These are phyloP conservation scores for Coleophoma crateriformis DNA, from an alignment of 2,329 filamentous ascomycete genomes.

Conservation along the genomic window DNA sequence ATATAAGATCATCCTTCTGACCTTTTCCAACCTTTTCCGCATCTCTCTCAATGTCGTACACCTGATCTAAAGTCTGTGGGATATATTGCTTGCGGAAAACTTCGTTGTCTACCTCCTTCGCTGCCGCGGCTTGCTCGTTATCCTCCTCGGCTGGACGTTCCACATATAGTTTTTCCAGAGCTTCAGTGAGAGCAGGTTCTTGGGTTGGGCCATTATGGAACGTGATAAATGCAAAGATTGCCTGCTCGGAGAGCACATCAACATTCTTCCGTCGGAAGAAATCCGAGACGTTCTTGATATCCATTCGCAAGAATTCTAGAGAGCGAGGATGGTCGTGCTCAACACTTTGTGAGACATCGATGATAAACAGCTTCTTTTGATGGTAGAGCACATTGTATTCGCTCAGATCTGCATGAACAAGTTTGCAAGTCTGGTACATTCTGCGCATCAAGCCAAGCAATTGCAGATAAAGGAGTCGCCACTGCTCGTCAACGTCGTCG, in stretches of 20 bases:
- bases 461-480: constrained; percentile 75
- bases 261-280: constrained; percentile 88
- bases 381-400: constrained; percentile 98
- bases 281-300: constrained; percentile 93
- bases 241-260: constrained; percentile 70
- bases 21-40: constrained; percentile 71
- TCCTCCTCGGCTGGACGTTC: constrained; percentile 48
- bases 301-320: constrained; percentile 92
- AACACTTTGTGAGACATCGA: constrained; percentile 95
- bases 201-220: constrained; percentile 52
- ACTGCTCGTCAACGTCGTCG: constrained; percentile 64
- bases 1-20: constrained; percentile 72
- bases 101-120: constrained; percentile 75
- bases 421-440: constrained; percentile 85
- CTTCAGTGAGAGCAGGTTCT: constrained; percentile 52
- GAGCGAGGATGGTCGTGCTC: constrained; percentile 94
- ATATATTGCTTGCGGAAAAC: constrained; percentile 97
- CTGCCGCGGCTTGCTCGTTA: constrained; percentile 44
- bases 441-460: constrained; percentile 83
- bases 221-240: constrained; percentile 81
- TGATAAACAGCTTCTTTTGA: constrained; percentile 77
- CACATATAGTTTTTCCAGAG: constrained; percentile 63
- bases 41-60: constrained; percentile 93
- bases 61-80: constrained; percentile 89
- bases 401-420: constrained; percentile 94